A percentile compares a stretch with the other conserved stretches of the same genome.
Conservation (phyloP, 148 eudicot species). For the Camellia japonica region DNA sequence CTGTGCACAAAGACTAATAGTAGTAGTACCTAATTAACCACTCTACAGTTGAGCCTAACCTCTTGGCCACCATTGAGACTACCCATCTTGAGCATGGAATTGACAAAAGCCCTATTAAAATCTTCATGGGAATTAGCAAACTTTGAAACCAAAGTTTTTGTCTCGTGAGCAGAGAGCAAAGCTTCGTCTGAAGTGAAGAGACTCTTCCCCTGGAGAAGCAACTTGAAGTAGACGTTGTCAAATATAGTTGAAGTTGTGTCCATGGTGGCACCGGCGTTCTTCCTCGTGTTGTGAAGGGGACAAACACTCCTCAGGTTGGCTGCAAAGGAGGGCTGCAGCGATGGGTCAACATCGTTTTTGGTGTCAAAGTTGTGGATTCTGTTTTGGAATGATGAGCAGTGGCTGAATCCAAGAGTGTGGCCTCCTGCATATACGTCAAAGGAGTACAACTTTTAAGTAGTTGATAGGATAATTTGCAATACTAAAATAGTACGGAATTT, state of each 20-base stretch:
- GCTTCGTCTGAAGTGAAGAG: slow-evolving; percentile 54
- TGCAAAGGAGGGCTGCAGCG: slow-evolving; percentile 45
- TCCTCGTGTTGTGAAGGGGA: slow-evolving; percentile 39
- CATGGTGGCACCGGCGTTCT: slow-evolving; percentile 44
- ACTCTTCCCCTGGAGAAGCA: slow-evolving; percentile 45
- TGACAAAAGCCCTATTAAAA: slow-evolving; percentile 42
- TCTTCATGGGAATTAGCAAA: slow-evolving; percentile 42
- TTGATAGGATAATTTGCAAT: neutral
- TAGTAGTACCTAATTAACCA: slow-evolving; percentile 23
- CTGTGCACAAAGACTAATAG: too few relatives aligned
- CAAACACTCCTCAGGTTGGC: slow-evolving; percentile 39
- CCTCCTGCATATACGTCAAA: slow-evolving; percentile 36
- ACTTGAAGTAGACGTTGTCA: slow-evolving; percentile 60
- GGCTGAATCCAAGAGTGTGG: slow-evolving; percentile 70
- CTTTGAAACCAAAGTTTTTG: slow-evolving; percentile 38
- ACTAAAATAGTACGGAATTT: neutral
- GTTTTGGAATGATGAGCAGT: slow-evolving; percentile 69
- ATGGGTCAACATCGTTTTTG: slow-evolving; percentile 48
- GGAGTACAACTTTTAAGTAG: neutral
- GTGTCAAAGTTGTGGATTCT: slow-evolving; percentile 50
- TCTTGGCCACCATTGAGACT: slow-evolving; percentile 47
- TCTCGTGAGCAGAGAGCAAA: slow-evolving; percentile 28
- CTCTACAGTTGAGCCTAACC: slow-evolving; percentile 42
- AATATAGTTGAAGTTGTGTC: slow-evolving; percentile 49
- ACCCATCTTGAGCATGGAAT: slow-evolving; percentile 64